phyloP scores from a whole-genome alignment of 208 protist genomes.

The Wallacemonas rigidus region DNA sequence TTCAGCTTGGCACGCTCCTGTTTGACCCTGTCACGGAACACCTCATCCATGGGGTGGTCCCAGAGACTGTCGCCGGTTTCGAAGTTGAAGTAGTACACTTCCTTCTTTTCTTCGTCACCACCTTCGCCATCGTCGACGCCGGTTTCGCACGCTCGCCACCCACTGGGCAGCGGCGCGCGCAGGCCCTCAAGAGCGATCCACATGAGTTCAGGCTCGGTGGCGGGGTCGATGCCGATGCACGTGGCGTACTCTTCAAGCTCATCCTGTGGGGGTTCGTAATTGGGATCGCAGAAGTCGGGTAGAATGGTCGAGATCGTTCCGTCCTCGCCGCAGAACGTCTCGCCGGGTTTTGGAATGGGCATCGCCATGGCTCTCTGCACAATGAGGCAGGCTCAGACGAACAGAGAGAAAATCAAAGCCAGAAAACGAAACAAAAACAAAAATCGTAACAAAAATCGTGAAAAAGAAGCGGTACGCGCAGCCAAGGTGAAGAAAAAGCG shows the following conservation, averaged over 20 bases:
- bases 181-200: conserved; percentile 93
- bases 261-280: conserved; percentile 85
- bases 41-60: conserved; percentile 94
- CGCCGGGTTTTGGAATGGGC: conserved; percentile 59
- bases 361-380: conserved; percentile 20
- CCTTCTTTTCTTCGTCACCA: conserved; percentile 18
- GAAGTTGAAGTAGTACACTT: conserved; percentile 97
- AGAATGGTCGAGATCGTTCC: conserved; percentile 88
- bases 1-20: conserved; percentile 43
- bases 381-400: too few species aligned
- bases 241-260: conserved; percentile 93
- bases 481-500: background rate
- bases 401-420: background rate
- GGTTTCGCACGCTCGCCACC: conserved; percentile 93
- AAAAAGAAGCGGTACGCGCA: background rate
- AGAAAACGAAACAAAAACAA: background rate
- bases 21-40: conserved; percentile 78
- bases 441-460: background rate
- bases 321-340: conserved; percentile 77
- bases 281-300: conserved; percentile 83
- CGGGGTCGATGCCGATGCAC: conserved; percentile 91
- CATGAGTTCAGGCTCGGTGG: conserved; percentile 79
- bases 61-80: conserved; percentile 87
- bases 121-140: conserved; percentile 46
- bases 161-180: conserved; percentile 85